These are phyloP conservation scores for Arachnomyces sp. DNA, from an alignment of 2,329 filamentous ascomycete species.

Conservation along the genomic window DNA sequence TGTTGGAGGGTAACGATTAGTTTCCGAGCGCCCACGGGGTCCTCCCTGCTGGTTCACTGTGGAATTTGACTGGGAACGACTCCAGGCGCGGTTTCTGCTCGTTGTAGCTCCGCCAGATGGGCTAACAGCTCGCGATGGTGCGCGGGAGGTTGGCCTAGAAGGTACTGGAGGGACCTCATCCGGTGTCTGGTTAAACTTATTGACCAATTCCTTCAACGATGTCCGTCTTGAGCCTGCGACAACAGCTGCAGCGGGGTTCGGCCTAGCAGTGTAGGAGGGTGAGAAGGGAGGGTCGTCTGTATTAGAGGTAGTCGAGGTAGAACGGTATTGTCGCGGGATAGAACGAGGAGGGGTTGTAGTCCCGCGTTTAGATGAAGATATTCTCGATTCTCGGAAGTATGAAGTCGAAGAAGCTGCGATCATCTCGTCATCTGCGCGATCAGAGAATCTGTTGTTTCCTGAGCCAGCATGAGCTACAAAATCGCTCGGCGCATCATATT, in stretches of 20 bases:
- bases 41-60: no score
- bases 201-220: conserved; percentile 75
- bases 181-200: conserved; percentile 62
- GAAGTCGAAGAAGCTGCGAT: conserved; percentile 10
- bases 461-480: no score
- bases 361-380: conserved; percentile 1
- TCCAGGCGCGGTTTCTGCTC: conserved; percentile 15
- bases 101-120: conserved; percentile 18
- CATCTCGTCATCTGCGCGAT: conserved; percentile 13
- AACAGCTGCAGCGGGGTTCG: conserved; percentile 12
- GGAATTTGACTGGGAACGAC: no score
- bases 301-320: conserved; percentile 24
- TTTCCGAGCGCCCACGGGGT: no score
- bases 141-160: conserved; percentile 22
- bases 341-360: conserved; percentile 12
- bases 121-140: conserved; percentile 30
- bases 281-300: conserved; percentile 1
- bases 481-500: conserved; percentile 19
- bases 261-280: conserved; percentile 12
- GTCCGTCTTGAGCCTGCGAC: conserved; percentile 40
- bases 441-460: background rate
- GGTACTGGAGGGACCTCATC: conserved; percentile 38
- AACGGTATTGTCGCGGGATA: conserved; percentile 21
- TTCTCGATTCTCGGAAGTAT: conserved; percentile 2
- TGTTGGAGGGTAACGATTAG: no score